phyloP scores from a whole-genome alignment of 257 asterid species.

The Mitragyna speciosa region DNA sequence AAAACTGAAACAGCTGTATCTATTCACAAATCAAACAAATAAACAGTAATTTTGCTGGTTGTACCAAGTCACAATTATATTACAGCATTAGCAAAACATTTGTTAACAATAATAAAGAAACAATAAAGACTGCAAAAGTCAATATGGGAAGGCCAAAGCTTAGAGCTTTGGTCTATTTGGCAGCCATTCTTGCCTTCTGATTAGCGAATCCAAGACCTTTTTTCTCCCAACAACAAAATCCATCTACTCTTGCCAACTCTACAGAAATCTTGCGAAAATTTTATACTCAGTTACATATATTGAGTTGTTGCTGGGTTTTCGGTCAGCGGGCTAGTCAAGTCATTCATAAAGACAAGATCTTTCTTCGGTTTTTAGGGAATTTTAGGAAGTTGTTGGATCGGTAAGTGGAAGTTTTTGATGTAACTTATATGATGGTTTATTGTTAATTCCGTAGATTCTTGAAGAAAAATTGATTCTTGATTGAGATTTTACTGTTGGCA shows the following conservation, averaged over 20 bases:
- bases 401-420: conserved; percentile 35
- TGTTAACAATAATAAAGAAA: conserved; percentile 31
- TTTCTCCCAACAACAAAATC: conserved; percentile 2
- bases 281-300: neutral
- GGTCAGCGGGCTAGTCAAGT: conserved; percentile 27
- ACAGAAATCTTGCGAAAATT: neutral
- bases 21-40: conserved; percentile 29
- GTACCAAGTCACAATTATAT: neutral
- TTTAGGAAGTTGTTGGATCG: conserved; percentile 54
- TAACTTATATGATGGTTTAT: conserved; percentile 31
- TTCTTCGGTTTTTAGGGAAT: conserved; percentile 24
- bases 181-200: conserved; percentile 45
- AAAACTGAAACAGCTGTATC: conserved; percentile 45
- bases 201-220: conserved; percentile 22
- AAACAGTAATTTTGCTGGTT: conserved; percentile 19
- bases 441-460: conserved; percentile 25
- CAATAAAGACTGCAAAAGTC: conserved; percentile 51
- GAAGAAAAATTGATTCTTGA: conserved; percentile 35
- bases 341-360: conserved; percentile 15
- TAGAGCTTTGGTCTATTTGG: conserved; percentile 32
- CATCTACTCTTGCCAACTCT: conserved; percentile 12
- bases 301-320: conserved; percentile 12
- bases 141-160: conserved; percentile 50
- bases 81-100: neutral
- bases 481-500: conserved; percentile 8